These are phyloP conservation scores for Colletotrichum sp. DNA, from an alignment of 2,329 filamentous ascomycete species.

Conservation along the genomic window DNA sequence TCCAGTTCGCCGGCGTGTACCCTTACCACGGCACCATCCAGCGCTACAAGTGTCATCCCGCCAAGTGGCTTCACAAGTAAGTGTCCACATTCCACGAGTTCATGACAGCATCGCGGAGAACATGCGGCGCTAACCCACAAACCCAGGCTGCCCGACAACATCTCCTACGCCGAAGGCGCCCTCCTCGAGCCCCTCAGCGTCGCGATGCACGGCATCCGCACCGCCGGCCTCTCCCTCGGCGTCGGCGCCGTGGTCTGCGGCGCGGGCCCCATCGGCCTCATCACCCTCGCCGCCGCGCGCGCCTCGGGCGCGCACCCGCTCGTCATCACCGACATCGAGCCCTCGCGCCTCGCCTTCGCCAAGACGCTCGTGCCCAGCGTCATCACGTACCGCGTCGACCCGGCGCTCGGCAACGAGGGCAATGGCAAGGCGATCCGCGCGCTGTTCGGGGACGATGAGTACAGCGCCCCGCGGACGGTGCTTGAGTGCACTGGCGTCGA, in stretches of 20 bases:
- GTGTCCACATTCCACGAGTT: not conserved
- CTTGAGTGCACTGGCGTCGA: slow-evolving; percentile 72
- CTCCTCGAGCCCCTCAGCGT: slow-evolving; percentile 70
- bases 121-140: not conserved
- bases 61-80: slow-evolving; percentile 61
- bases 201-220: slow-evolving; percentile 64
- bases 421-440: slow-evolving; percentile 57
- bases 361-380: slow-evolving; percentile 59
- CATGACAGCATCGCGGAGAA: not conserved
- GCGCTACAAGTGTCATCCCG: slow-evolving; percentile 65
- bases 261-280: slow-evolving; percentile 68
- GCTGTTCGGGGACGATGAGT: slow-evolving; percentile 61
- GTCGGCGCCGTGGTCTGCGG: slow-evolving; percentile 63
- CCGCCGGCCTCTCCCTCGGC: slow-evolving; percentile 58
- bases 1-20: slow-evolving; percentile 66
- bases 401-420: slow-evolving; percentile 45
- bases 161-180: slow-evolving; percentile 64
- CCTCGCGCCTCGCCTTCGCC: slow-evolving; percentile 60
- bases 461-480: slow-evolving; percentile 61
- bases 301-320: slow-evolving; percentile 69
- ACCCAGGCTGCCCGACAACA: slow-evolving; percentile 53
- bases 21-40: slow-evolving; percentile 66
- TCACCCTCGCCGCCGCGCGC: slow-evolving; percentile 60
- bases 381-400: slow-evolving; percentile 58
- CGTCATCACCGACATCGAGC: slow-evolving; percentile 68